Conservation (phyloP, 139 green algal genomes). For the Closterium sp. region DNA sequence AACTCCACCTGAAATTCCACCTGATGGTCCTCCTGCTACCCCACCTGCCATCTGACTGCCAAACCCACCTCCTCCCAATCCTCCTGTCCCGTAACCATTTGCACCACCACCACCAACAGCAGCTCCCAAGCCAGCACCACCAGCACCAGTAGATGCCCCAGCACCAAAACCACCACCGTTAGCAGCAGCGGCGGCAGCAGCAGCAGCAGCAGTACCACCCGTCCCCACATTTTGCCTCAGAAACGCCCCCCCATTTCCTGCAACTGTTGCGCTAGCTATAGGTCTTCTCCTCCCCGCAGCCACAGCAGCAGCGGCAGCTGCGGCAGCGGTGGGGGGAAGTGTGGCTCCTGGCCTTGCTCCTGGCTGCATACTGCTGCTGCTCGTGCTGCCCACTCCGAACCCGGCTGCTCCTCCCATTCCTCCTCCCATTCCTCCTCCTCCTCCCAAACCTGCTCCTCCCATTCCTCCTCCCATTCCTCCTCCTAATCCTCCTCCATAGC, state of each 20-base stretch:
- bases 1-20: not conserved
- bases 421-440: not conserved
- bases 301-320: not conserved
- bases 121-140: too few species aligned
- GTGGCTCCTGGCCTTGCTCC: not conserved
- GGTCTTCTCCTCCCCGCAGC: not conserved
- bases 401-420: not conserved
- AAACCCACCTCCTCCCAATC: not conserved
- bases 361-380: not conserved
- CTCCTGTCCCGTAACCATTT: not conserved
- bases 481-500: not conserved
- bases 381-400: not conserved
- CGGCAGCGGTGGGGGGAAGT: not conserved
- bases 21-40: not conserved
- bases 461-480: too few species aligned
- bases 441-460: not conserved
- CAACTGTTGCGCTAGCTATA: not conserved
- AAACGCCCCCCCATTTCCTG: not conserved
- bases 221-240: not conserved
- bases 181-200: not conserved
- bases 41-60: not conserved
- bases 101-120: too few species aligned
- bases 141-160: too few species aligned
- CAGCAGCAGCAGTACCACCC: not conserved
- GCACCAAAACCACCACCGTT: not conserved